These are phyloP conservation scores for Penicillium goetzii DNA, from an alignment of 495 filamentous ascomycete species.

Conservation along the genomic window DNA sequence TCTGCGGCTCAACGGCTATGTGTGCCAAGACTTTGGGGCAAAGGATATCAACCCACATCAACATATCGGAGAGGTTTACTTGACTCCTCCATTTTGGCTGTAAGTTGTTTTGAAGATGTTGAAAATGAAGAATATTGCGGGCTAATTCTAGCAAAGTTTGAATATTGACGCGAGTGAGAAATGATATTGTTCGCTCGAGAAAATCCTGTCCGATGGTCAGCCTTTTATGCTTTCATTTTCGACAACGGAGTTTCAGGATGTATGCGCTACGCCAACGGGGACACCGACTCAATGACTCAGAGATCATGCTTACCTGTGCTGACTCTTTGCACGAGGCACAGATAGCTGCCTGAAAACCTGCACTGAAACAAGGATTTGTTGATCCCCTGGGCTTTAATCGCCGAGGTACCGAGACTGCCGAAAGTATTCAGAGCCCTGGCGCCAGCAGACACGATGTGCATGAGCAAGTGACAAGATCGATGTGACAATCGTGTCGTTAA, in stretches of 20 bases:
- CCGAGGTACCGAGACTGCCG: constrained; percentile 23
- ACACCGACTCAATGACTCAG: neutral
- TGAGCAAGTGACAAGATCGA: constrained; percentile 14
- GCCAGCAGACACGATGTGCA: constrained; percentile 24
- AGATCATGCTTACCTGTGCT: constrained; percentile 12
- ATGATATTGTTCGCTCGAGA: neutral
- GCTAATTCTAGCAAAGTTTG: neutral
- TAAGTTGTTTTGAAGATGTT: neutral
- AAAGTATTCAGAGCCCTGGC: constrained; percentile 23
- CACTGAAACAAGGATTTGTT: neutral
- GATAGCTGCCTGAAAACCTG: constrained; percentile 7
- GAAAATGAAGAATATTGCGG: constrained; percentile 15
- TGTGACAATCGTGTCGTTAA: neutral
- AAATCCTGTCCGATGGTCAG: constrained; percentile 5
- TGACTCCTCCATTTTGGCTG: constrained; percentile 40
- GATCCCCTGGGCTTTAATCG: constrained; percentile 15
- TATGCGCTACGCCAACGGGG: neutral
- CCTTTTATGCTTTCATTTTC: neutral
- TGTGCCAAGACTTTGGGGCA: neutral
- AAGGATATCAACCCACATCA: constrained; percentile 39
- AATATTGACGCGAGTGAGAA: neutral
- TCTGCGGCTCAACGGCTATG: neutral
- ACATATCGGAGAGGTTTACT: constrained; percentile 46
- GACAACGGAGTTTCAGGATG: neutral
- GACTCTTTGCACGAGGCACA: neutral